These are phyloP conservation scores for Lactarius trivialis DNA, from an alignment of 768 basidiomycete species.

Conservation along the genomic window DNA sequence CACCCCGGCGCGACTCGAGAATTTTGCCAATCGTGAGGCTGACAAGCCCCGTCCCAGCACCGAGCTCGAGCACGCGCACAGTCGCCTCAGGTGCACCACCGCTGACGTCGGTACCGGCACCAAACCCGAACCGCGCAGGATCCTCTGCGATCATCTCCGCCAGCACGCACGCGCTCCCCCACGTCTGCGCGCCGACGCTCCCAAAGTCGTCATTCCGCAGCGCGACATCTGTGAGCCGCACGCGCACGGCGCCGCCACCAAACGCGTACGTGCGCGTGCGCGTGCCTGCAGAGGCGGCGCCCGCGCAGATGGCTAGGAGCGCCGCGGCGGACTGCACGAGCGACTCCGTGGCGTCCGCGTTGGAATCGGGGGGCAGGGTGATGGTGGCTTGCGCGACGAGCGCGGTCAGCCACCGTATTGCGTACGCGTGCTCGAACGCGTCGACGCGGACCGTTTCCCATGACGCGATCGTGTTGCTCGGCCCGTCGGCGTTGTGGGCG, in stretches of 20 bases:
- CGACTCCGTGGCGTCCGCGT: slow-evolving; percentile 26
- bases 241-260: slow-evolving; percentile 27
- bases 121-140: slow-evolving; percentile 47
- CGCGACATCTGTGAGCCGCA: slow-evolving; percentile 60
- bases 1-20: neutral
- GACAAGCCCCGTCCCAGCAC: slow-evolving; percentile 53
- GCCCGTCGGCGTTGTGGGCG: neutral
- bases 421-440: slow-evolving; percentile 60
- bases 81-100: neutral
- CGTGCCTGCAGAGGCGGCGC: slow-evolving; percentile 55
- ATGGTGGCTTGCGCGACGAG: slow-evolving; percentile 39
- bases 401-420: slow-evolving; percentile 68
- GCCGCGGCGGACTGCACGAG: slow-evolving; percentile 51
- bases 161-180: slow-evolving; percentile 80
- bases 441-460: slow-evolving; percentile 42
- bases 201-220: slow-evolving; percentile 62
- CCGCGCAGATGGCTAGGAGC: slow-evolving; percentile 58
- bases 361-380: neutral
- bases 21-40: slow-evolving; percentile 37
- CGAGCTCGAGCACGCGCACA: slow-evolving; percentile 46
- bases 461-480: slow-evolving; percentile 14
- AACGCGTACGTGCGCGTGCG: slow-evolving; percentile 51
- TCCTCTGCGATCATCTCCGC: slow-evolving; percentile 62
- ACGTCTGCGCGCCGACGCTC: slow-evolving; percentile 81
- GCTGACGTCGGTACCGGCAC: too few relatives aligned